phyloP scores from a whole-genome alignment of 192 early-diverging fungal species.

The Entomortierella chlamydospora region DNA sequence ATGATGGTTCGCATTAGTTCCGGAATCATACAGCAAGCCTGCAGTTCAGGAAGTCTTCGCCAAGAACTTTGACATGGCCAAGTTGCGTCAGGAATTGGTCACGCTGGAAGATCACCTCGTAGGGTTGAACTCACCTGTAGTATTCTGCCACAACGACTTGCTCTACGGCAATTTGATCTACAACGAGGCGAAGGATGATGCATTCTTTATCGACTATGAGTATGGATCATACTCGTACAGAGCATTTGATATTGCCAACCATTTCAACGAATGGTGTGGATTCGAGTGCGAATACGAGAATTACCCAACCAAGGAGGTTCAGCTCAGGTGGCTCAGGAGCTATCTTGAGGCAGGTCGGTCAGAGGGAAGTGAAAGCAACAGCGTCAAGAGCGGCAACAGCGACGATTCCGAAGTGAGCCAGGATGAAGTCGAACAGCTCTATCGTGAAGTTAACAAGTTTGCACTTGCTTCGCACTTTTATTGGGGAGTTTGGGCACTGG shows the following conservation, averaged over 20 bases:
- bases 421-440: slow-evolving; percentile 71
- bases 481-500: slow-evolving; percentile 86
- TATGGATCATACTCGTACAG: slow-evolving; percentile 88
- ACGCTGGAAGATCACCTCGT: slow-evolving; percentile 67
- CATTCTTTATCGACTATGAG: slow-evolving; percentile 94
- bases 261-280: slow-evolving; percentile 90
- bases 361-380: slow-evolving; percentile 15
- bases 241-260: slow-evolving; percentile 96
- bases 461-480: slow-evolving; percentile 93
- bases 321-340: slow-evolving; percentile 79
- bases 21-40: slow-evolving; percentile 65
- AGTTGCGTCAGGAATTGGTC: slow-evolving; percentile 57
- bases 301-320: slow-evolving; percentile 79
- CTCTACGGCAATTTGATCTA: slow-evolving; percentile 92
- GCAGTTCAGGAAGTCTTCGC: slow-evolving; percentile 68
- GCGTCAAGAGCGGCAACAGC: neutral
- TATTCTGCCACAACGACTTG: slow-evolving; percentile 95
- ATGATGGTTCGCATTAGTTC: slow-evolving; percentile 56
- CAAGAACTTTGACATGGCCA: slow-evolving; percentile 60
- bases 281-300: slow-evolving; percentile 94
- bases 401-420: slow-evolving; percentile 9
- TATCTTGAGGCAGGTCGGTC: slow-evolving; percentile 71
- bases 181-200: slow-evolving; percentile 65
- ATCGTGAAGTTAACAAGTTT: slow-evolving; percentile 84
- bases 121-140: slow-evolving; percentile 77